phyloP scores from a whole-genome alignment of 2,329 filamentous ascomycete genomes.

The Fusarium xylarioides region DNA sequence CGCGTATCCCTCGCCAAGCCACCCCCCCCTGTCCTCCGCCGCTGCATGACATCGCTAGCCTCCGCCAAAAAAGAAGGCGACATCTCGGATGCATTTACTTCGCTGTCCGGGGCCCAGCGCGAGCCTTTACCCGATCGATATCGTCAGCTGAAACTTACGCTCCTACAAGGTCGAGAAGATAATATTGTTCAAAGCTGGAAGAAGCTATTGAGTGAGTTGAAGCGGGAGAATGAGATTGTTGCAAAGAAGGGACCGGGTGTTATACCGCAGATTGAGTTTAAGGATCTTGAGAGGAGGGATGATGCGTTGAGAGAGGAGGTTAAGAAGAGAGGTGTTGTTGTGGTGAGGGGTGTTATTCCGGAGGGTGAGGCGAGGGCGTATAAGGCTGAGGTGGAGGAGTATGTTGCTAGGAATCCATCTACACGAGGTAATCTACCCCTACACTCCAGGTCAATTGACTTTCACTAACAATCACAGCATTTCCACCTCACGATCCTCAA shows the following conservation, averaged over 20 bases:
- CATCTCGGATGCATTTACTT: slow-evolving; percentile 70
- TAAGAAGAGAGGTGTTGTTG: slow-evolving; percentile 67
- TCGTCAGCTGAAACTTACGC: slow-evolving; percentile 62
- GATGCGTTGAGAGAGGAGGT: slow-evolving; percentile 57
- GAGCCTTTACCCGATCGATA: slow-evolving; percentile 64
- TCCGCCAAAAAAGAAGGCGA: slow-evolving; percentile 64
- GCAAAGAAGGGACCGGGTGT: slow-evolving; percentile 55
- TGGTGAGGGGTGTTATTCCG: slow-evolving; percentile 73
- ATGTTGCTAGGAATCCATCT: slow-evolving; percentile 69
- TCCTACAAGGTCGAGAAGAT: slow-evolving; percentile 60
- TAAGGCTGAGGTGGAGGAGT: slow-evolving; percentile 72
- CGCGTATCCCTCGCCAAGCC: slow-evolving; percentile 30
- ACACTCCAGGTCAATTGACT: neutral
- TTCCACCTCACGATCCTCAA: slow-evolving; percentile 71
- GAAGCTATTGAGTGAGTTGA: slow-evolving; percentile 56
- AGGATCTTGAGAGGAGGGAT: slow-evolving; percentile 53
- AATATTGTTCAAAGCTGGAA: slow-evolving; percentile 59
- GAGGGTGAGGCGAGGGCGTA: slow-evolving; percentile 69
- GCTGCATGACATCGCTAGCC: slow-evolving; percentile 26
- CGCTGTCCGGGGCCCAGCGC: slow-evolving; percentile 59
- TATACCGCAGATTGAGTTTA: slow-evolving; percentile 63
- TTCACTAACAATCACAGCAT: slow-evolving; percentile 55
- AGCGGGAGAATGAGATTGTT: slow-evolving; percentile 58
- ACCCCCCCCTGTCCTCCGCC: slow-evolving; percentile 12
- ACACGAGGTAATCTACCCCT: slow-evolving; percentile 57